Base-by-base conservation (phyloP, 257 asterid species). In the Cynanchum wilfordii region DNA sequence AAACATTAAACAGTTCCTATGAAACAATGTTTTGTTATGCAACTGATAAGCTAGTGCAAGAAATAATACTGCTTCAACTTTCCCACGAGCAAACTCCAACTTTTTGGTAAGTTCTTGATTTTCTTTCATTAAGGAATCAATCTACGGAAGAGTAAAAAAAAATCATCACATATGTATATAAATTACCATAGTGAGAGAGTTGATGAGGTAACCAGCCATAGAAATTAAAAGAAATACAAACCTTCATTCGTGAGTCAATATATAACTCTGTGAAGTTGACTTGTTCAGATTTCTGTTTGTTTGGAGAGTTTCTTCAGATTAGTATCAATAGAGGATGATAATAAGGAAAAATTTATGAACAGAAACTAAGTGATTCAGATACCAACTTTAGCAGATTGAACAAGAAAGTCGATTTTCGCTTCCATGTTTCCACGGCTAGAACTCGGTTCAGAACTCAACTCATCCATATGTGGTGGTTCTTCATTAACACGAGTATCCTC, bases 181-280 rank as follows among this genome's bases (percentile, higher is more conserved):
- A 22, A 50, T 50, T 8, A 29, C 13, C 63, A 25, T 17, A 27
- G 10, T 64, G 16, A 19, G 29, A 2, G 40, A 9, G 45, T 56
- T 19, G 20, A 12, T 5, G 66, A 38, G 17, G 15, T 27, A 38
- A 64, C 17, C 49, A 29, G 11, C 7, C 40, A 9, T 55, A 73
- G 25, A 59, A 4, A 38, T 20, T 20, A 56, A 70, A 70, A 65
- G 17, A 24, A 70, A 51, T 17, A 42, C 7, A 60, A 82, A 83
- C 95, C 95, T 78, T 79, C 78, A 73, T 85, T 78, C 82, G 87
- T 0, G 92, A 59, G 17, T 74, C 70, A 10, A 80, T 3, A 67
- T 87, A 87, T 81, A 81, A 52, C 76, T 50, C 75, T 79, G 71
- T 80, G 81, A 85, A 89, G 71, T 71, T 76, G 24, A 70, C 5